Percentiles rank a stretch among this genome's conserved stretches.
Evolutionary conservation across 352 stramenopile species (phyloP).

Genomic region (Globisporangium nodosum): DNA sequence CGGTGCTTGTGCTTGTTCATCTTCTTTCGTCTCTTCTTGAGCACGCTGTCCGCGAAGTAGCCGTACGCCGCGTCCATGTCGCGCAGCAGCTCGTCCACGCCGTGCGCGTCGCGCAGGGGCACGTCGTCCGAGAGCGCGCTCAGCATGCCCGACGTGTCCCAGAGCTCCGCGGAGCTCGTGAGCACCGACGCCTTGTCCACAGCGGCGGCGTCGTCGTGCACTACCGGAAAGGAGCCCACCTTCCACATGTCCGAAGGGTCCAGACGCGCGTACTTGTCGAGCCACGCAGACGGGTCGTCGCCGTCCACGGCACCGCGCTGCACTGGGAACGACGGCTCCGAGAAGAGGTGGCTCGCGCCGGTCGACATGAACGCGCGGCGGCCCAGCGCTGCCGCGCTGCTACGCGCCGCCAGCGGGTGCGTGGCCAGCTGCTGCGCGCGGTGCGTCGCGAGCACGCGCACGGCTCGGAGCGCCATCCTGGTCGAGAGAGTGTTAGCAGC

Average conservation of each 20-base stretch:
- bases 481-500: not conserved
- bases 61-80: conserved; percentile 53
- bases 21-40: conserved; percentile 90
- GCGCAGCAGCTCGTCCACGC: conserved; percentile 51
- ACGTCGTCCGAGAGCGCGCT: conserved; percentile 55
- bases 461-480: conserved; percentile 17
- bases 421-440: conserved; percentile 3
- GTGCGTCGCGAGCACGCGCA: conserved; percentile 14
- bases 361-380: conserved; percentile 68
- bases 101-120: conserved; percentile 43
- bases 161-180: conserved; percentile 50
- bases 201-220: conserved; percentile 15
- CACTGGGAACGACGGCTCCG: conserved; percentile 58
- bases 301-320: conserved; percentile 17
- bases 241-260: conserved; percentile 70
- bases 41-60: conserved; percentile 79
- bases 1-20: conserved; percentile 93
- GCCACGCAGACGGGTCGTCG: conserved; percentile 48
- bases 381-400: not conserved
- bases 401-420: conserved; percentile 7
- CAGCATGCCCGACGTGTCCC: conserved; percentile 80
- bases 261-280: conserved; percentile 53
- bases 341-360: conserved; percentile 55
- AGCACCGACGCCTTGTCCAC: conserved; percentile 16
- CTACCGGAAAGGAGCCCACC: conserved; percentile 63